Percentiles rank a stretch among this genome's conserved stretches.
Evolutionary conservation across 106 monocot species (phyloP).

Genomic region (Acanthochlamys bracteata): DNA sequence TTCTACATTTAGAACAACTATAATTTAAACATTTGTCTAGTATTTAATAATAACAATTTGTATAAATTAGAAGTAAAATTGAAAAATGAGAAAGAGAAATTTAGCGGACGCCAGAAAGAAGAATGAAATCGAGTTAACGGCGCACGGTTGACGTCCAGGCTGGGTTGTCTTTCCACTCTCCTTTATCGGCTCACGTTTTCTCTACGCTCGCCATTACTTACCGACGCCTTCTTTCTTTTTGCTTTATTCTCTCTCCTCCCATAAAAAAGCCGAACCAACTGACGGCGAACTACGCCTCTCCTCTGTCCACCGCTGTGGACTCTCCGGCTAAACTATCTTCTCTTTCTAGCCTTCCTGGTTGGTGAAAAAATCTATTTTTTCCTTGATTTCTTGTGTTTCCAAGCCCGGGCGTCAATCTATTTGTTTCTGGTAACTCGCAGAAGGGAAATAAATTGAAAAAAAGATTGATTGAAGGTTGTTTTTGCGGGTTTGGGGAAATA

Average conservation of each 20-base stretch:
- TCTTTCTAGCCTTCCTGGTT: background rate
- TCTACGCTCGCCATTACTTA: background rate
- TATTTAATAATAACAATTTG: too few relatives aligned
- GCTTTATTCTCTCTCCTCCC: background rate
- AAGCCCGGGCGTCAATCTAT: too few relatives aligned
- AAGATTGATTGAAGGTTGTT: background rate
- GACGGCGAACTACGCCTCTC: slow-evolving; percentile 1
- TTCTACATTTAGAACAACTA: too few relatives aligned
- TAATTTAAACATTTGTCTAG: too few relatives aligned
- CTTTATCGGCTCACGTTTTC: slow-evolving; percentile 44
- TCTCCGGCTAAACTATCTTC: background rate
- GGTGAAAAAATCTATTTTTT: slow-evolving; percentile 1
- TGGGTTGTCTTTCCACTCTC: slow-evolving; percentile 17
- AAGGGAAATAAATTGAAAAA: background rate
- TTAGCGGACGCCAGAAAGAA: slow-evolving; percentile 44
- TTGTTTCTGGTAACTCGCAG: background rate
- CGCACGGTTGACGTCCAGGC: slow-evolving; percentile 47
- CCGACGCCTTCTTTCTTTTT: slow-evolving; percentile 3
- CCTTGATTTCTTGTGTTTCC: background rate
- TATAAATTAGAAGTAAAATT: too few relatives aligned
- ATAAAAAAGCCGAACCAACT: background rate
- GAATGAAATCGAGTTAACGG: slow-evolving; percentile 35
- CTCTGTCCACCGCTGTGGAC: background rate
- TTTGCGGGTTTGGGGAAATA: background rate
- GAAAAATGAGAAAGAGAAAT: slow-evolving; percentile 3